phyloP scores from a whole-genome alignment of 2,329 filamentous ascomycete species.

The Ophiostoma sp. region DNA sequence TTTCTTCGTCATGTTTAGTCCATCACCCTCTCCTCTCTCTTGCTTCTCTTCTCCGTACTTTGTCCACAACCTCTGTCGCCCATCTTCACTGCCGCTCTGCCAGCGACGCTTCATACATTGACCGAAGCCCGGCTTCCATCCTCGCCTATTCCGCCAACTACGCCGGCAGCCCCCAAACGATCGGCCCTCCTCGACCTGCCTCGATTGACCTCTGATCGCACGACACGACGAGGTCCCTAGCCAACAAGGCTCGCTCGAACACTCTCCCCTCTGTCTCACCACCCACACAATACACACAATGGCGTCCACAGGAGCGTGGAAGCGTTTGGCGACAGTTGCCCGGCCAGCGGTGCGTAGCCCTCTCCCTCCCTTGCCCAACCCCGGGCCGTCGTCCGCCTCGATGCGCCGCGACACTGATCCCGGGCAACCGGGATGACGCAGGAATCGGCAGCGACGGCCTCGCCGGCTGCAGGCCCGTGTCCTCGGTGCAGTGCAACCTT shows the following conservation, averaged over 20 bases:
- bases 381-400: neutral
- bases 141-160: neutral
- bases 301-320: slow-evolving; percentile 25
- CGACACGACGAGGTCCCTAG: slow-evolving; percentile 8
- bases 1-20: slow-evolving; percentile 17
- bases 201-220: slow-evolving; percentile 12
- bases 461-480: neutral
- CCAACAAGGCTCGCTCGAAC: slow-evolving; percentile 14
- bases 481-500: neutral
- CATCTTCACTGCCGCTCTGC: neutral
- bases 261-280: neutral
- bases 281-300: slow-evolving; percentile 18
- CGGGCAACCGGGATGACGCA: neutral
- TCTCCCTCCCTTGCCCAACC: neutral
- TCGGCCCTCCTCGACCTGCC: neutral
- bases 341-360: slow-evolving; percentile 25
- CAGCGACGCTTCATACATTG: neutral
- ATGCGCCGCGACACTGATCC: slow-evolving; percentile 10
- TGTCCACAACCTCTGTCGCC: neutral
- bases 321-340: slow-evolving; percentile 25
- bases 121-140: neutral
- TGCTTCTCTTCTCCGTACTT: slow-evolving; percentile 4
- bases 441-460: neutral
- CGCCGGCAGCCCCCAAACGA: neutral
- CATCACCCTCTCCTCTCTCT: slow-evolving; percentile 10